These are phyloP conservation scores for Chlorella sorokiniana DNA, from an alignment of 139 green algal genomes.

Conservation along the genomic window DNA sequence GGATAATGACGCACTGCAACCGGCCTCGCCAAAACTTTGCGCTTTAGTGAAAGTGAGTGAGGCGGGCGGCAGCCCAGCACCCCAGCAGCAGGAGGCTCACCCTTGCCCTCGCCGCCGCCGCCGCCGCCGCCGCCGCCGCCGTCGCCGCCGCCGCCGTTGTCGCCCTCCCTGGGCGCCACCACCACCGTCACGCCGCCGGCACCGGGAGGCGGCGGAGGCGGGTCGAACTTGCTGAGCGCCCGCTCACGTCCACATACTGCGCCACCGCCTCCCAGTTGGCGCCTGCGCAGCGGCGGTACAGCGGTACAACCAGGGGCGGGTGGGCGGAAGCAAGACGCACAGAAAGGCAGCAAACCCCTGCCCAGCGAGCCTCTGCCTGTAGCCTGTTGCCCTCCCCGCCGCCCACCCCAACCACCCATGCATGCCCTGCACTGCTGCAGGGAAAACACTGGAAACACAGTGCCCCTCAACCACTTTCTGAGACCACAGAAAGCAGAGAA, in stretches of 20 bases:
- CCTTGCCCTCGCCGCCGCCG: neutral
- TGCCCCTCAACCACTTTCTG: neutral
- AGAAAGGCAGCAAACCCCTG: no score
- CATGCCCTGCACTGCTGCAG: no score
- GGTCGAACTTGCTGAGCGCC: slow-evolving; percentile 25
- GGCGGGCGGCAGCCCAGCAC: neutral
- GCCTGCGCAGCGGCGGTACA: no score
- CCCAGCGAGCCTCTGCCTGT: no score
- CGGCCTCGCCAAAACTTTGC: no score
- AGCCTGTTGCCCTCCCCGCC: no score
- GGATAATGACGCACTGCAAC: neutral
- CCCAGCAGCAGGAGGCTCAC: neutral
- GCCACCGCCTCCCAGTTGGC: slow-evolving; percentile 77
- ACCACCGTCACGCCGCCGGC: neutral
- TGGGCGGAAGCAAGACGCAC: no score
- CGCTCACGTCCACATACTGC: slow-evolving; percentile 50
- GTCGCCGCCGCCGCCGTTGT: neutral
- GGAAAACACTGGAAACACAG: no score
- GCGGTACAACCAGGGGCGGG: no score
- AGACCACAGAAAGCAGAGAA: neutral
- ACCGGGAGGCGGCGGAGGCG: neutral
- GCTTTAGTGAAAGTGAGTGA: no score
- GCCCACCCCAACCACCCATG: no score
- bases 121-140: no score
- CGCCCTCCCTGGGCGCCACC: neutral